Conservation (phyloP, 2,329 filamentous ascomycete genomes). For the Proliferodiscus dingleyae region DNA sequence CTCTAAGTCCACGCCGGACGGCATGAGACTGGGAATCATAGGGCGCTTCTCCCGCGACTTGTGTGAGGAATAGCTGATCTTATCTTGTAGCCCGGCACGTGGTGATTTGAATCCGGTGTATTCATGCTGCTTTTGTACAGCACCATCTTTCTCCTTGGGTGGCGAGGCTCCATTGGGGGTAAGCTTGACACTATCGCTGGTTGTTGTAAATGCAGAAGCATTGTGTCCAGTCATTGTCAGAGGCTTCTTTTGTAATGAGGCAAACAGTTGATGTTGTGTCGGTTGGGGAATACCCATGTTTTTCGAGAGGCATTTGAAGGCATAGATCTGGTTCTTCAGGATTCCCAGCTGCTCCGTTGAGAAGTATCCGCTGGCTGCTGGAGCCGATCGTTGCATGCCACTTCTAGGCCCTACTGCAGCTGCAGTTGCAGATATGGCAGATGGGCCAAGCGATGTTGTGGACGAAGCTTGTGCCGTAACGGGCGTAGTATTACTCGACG, state of each 20-base stretch:
- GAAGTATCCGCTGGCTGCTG: constrained; percentile 53
- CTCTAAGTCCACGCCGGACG: constrained; percentile 81
- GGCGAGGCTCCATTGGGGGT: constrained; percentile 34
- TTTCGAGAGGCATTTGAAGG: constrained; percentile 86
- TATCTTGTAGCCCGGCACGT: constrained; percentile 42
- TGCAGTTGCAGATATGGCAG: constrained; percentile 25
- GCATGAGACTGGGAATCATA: constrained; percentile 83
- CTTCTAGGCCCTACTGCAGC: constrained; percentile 19
- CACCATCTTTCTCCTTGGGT: constrained; percentile 28
- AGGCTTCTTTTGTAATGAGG: constrained; percentile 60
- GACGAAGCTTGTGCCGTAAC: constrained; percentile 19
- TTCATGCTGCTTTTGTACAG: constrained; percentile 49
- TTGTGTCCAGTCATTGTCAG: constrained; percentile 17
- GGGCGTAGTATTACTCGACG: constrained; percentile 21
- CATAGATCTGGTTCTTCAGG: constrained; percentile 79
- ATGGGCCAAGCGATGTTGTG: constrained; percentile 26
- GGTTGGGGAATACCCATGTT: constrained; percentile 74
- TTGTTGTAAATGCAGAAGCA: constrained; percentile 20
- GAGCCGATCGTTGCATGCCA: constrained; percentile 25
- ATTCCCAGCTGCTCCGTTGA: constrained; percentile 73
- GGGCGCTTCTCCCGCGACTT: constrained; percentile 68
- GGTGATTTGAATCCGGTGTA: constrained; percentile 59
- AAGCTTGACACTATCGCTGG: constrained; percentile 30
- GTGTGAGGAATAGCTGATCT: constrained; percentile 78
- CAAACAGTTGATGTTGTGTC: constrained; percentile 79